A percentile compares a stretch with the other conserved stretches of the same genome.
Evolutionary conservation across 345 rosid genomes (phyloP).

Genomic region (Combretum micranthum): DNA sequence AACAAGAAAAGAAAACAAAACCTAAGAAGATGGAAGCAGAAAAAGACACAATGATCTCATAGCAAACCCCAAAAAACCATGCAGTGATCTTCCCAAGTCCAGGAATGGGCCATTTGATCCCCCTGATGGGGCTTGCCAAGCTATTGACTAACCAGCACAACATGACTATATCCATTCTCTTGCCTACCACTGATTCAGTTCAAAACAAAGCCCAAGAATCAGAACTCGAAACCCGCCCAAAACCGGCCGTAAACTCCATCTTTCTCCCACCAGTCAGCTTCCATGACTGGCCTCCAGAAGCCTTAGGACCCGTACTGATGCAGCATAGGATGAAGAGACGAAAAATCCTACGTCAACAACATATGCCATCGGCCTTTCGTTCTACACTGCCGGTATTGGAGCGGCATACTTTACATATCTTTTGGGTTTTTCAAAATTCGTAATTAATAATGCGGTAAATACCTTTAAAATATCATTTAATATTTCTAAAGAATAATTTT

Average conservation of each 20-base stretch:
- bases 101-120: slow-evolving; percentile 51
- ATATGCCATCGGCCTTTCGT: no score
- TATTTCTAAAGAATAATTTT: no score
- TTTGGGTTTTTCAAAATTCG: no score
- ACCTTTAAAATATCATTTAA: no score
- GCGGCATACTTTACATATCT: no score
- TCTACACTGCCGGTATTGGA: no score
- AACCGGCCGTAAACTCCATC: slow-evolving; percentile 15
- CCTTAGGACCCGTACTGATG: neutral
- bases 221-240: slow-evolving; percentile 31
- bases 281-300: slow-evolving; percentile 22
- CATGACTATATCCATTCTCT: slow-evolving; percentile 30
- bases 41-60: neutral
- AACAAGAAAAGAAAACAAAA: no score
- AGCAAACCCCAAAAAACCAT: neutral
- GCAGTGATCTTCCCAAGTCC: slow-evolving; percentile 35
- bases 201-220: slow-evolving; percentile 20
- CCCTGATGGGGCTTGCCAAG: slow-evolving; percentile 35
- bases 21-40: neutral
- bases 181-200: slow-evolving; percentile 17
- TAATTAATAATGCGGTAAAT: no score
- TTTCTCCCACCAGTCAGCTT: slow-evolving; percentile 39
- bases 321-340: no score
- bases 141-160: slow-evolving; percentile 18
- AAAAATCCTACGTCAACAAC: no score